Percentiles rank a stretch among this genome's conserved stretches.
Evolutionary conservation across 106 monocot species (phyloP).

Genomic region (Agapanthus africanus): DNA sequence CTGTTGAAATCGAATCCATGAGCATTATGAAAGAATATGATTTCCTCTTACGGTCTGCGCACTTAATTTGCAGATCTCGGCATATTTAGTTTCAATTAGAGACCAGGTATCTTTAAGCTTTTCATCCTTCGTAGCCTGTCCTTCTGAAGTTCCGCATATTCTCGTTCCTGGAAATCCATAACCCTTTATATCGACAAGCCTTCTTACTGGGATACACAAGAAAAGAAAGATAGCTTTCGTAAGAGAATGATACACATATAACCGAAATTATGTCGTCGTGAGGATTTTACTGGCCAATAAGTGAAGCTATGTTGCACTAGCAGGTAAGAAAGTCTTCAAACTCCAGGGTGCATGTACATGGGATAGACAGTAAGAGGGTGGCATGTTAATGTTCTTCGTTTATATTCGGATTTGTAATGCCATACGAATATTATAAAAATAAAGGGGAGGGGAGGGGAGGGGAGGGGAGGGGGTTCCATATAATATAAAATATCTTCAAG

Average conservation of each 20-base stretch:
- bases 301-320: neutral
- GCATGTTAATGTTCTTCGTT: too few relatives aligned
- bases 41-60: constrained; percentile 40
- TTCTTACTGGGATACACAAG: neutral
- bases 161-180: constrained; percentile 38
- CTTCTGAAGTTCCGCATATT: constrained; percentile 40
- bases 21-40: neutral
- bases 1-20: neutral
- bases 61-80: constrained; percentile 51
- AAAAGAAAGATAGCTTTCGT: neutral
- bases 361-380: too few relatives aligned
- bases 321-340: too few relatives aligned
- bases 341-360: too few relatives aligned
- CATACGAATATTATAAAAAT: too few relatives aligned
- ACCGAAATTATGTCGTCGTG: neutral
- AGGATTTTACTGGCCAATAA: neutral
- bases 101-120: constrained; percentile 29
- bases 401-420: too few relatives aligned
- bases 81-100: constrained; percentile 46
- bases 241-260: neutral
- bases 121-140: constrained; percentile 43
- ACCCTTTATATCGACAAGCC: neutral
- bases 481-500: too few relatives aligned
- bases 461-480: too few relatives aligned
- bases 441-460: too few relatives aligned